These are phyloP conservation scores for Trichophyton simii DNA, from an alignment of 2,329 filamentous ascomycete genomes.

Conservation along the genomic window DNA sequence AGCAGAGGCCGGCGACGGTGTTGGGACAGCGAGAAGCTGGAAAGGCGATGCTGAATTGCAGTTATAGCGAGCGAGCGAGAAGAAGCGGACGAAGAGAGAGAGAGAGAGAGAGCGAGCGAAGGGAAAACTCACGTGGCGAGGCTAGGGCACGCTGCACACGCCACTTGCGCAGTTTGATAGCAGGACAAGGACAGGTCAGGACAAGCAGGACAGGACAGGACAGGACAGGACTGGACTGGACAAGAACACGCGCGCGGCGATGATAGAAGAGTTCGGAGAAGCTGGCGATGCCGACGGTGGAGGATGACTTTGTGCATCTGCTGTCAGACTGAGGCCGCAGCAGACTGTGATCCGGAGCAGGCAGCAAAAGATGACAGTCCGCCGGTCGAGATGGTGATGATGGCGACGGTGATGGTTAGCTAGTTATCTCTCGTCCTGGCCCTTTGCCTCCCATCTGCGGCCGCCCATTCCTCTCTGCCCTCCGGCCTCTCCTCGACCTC, in stretches of 20 bases:
- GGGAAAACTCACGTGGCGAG: slow-evolving; percentile 14
- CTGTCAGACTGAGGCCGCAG: neutral
- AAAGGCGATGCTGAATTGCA: slow-evolving; percentile 3
- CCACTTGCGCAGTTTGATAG: slow-evolving; percentile 6
- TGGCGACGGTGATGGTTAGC: too few relatives aligned
- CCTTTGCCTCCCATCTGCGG: neutral
- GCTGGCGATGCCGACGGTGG: neutral
- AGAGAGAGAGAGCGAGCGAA: too few relatives aligned
- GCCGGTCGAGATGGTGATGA: neutral
- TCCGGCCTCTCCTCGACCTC: neutral
- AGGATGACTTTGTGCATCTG: neutral
- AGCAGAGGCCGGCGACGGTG: neutral
- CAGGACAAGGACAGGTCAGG: neutral
- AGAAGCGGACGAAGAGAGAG: slow-evolving; percentile 10
- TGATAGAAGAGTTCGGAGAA: neutral
- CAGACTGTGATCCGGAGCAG: neutral
- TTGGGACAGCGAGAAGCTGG: neutral
- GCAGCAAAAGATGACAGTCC: neutral
- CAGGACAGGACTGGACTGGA: neutral
- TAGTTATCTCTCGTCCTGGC: too few relatives aligned
- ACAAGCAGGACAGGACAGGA: too few relatives aligned
- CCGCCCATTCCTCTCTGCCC: neutral
- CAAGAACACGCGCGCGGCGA: neutral
- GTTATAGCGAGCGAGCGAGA: slow-evolving; percentile 10
- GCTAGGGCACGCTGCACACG: slow-evolving; percentile 4